phyloP scores from a whole-genome alignment of 1,284 basidiomycete genomes.

The Termitomyces sp. region DNA sequence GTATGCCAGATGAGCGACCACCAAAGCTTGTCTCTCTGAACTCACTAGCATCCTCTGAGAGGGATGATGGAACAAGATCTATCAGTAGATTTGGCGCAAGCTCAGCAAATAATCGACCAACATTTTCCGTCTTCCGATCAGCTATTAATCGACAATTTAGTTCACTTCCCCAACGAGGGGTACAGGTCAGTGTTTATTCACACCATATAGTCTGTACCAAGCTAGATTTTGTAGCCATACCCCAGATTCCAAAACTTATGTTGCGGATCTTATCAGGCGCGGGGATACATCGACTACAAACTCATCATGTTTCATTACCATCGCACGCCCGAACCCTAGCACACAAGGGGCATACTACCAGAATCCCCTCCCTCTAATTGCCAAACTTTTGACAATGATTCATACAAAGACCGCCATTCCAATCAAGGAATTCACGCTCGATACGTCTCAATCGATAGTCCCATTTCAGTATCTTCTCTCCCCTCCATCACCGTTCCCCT shows the following conservation, averaged over 20 bases:
- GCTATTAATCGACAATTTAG: conserved; percentile 21
- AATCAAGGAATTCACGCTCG: conserved; percentile 32
- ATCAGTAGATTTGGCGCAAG: conserved; percentile 21
- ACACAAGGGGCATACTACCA: conserved; percentile 19
- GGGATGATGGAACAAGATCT: neutral
- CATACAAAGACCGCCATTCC: conserved; percentile 35
- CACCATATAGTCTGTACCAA: neutral
- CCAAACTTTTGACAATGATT: conserved; percentile 29
- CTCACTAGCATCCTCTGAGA: neutral
- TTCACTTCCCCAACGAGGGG: conserved; percentile 23
- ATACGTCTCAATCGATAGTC: conserved; percentile 30
- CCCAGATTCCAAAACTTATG: conserved; percentile 27
- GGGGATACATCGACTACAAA: conserved; percentile 13
- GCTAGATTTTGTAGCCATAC: conserved; percentile 22
- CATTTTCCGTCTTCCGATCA: conserved; percentile 19
- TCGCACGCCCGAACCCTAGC: conserved; percentile 21
- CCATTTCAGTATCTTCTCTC: conserved; percentile 39
- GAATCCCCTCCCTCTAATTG: conserved; percentile 29
- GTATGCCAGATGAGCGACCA: neutral
- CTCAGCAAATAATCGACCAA: conserved; percentile 23
- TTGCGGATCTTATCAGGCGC: conserved; percentile 27
- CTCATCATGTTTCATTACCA: conserved; percentile 31
- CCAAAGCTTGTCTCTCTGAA: neutral
- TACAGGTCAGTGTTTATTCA: conserved; percentile 22
- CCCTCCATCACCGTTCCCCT: conserved; percentile 28